Conservation (phyloP, 805 yeast species). For the Spathaspora sp. region DNA sequence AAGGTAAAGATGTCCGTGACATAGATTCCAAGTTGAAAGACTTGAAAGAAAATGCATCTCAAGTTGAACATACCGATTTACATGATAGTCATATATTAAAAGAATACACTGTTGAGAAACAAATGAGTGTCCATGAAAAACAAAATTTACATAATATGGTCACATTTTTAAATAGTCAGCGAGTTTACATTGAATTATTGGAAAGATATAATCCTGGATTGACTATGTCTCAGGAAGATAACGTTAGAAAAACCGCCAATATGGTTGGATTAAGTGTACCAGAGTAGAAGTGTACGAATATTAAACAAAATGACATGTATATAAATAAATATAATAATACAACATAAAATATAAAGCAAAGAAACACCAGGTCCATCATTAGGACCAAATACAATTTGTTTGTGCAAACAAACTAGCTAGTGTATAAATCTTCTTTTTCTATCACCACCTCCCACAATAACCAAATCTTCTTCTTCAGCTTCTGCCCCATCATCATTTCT, state of each 20-base stretch:
- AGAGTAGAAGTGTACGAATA: constrained; percentile 11
- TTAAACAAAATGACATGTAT: neutral
- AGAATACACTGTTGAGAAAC: neutral
- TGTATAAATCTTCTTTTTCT: constrained; percentile 14
- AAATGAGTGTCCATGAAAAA: constrained; percentile 10
- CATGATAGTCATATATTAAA: neutral
- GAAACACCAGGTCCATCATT: neutral
- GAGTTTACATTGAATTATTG: constrained; percentile 71
- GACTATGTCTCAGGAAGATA: constrained; percentile 72
- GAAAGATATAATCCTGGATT: constrained; percentile 87
- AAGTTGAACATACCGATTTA: neutral
- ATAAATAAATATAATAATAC: constrained; percentile 1
- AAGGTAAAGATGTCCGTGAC: constrained; percentile 23
- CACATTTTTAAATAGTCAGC: constrained; percentile 64
- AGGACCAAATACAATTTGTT: neutral
- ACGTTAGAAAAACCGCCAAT: constrained; percentile 75
- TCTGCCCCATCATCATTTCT: constrained; percentile 17
- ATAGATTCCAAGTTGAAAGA: constrained; percentile 24
- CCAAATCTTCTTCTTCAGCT: constrained; percentile 6
- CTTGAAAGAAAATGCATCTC: neutral
- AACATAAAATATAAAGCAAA: neutral
- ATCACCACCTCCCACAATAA: constrained; percentile 14
- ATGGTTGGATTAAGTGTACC: constrained; percentile 75
- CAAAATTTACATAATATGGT: constrained; percentile 56
- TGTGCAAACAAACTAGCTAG: neutral